Percentiles rank a stretch among this genome's conserved stretches.
phyloP scores from a whole-genome alignment of 2,329 filamentous ascomycete genomes.

The Lachnellula willkommii region DNA sequence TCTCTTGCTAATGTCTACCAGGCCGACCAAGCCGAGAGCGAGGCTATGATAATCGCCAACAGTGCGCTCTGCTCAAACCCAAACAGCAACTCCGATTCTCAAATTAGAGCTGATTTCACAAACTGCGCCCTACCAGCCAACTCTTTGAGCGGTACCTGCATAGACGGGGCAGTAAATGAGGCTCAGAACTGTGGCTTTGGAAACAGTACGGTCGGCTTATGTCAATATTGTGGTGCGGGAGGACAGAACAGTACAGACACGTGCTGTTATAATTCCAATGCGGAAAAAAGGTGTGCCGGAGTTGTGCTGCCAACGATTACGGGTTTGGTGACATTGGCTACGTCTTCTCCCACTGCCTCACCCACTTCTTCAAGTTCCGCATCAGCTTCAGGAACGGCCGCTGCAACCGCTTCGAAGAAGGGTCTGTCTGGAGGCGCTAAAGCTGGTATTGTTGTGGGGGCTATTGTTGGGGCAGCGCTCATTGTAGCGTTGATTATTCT shows the following conservation, averaged over 20 bases:
- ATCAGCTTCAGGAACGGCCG: constrained; percentile 14
- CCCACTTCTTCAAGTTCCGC: constrained; percentile 28
- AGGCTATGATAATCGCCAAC: constrained; percentile 77
- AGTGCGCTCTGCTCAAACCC: constrained; percentile 65
- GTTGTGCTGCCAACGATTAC: constrained; percentile 75
- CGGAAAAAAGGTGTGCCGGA: constrained; percentile 65
- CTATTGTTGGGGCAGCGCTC: constrained; percentile 63
- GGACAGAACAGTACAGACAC: constrained; percentile 91
- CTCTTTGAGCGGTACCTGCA: constrained; percentile 70
- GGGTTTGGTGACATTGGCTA: constrained; percentile 59
- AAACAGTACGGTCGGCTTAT: constrained; percentile 67
- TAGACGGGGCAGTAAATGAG: constrained; percentile 74
- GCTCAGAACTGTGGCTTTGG: constrained; percentile 80
- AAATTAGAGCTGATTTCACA: constrained; percentile 89
- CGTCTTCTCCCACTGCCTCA: constrained; percentile 44
- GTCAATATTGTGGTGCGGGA: constrained; percentile 77
- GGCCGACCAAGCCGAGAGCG: constrained; percentile 82
- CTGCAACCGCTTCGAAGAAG: constrained; percentile 17
- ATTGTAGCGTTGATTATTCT: constrained; percentile 65
- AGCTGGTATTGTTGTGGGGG: constrained; percentile 83
- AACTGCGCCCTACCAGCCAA: constrained; percentile 80
- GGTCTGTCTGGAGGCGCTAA: constrained; percentile 79
- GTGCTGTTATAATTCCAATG: constrained; percentile 80
- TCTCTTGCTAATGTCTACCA: constrained; percentile 34
- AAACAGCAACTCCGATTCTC: constrained; percentile 57